phyloP scores from a whole-genome alignment of 352 stramenopile species.

The Blastocystis sp. region DNA sequence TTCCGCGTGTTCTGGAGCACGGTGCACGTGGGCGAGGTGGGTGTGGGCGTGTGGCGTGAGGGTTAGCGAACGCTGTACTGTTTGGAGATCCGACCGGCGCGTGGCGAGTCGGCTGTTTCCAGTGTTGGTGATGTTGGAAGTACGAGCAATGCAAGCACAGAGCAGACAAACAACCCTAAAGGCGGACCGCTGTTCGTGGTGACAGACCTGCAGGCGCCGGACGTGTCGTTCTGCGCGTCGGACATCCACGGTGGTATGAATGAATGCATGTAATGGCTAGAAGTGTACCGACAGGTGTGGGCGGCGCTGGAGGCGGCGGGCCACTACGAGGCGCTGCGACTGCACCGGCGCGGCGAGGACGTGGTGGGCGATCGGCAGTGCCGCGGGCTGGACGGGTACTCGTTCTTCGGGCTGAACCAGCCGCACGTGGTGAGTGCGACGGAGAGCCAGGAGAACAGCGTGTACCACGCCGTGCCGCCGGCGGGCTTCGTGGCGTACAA shows the following conservation, averaged over 20 bases:
- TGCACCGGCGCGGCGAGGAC: background rate
- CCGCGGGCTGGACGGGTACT: conserved; percentile 12
- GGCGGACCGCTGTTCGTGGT: conserved; percentile 17
- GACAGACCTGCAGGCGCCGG: background rate
- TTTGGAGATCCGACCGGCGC: conserved; percentile 7
- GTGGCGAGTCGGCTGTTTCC: no score
- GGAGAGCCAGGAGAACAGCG: conserved; percentile 3
- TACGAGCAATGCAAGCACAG: no score
- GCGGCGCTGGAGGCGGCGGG: background rate
- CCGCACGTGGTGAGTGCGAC: conserved; percentile 20
- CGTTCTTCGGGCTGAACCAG: conserved; percentile 37
- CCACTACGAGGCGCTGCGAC: background rate
- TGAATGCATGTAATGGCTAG: background rate
- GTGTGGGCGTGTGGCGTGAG: background rate
- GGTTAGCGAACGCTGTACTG: conserved; percentile 36
- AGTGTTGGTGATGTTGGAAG: no score
- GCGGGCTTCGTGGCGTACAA: background rate
- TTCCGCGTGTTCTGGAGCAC: conserved; percentile 44
- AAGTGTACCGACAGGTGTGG: background rate
- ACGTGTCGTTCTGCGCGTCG: background rate
- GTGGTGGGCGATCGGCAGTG: background rate
- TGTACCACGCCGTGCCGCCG: conserved; percentile 27
- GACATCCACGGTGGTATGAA: conserved; percentile 2
- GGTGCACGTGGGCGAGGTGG: background rate
- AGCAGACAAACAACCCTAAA: background rate